Evolutionary conservation across 2,329 filamentous ascomycete genomes (phyloP), one percentile per base, ranked within the genome.

Genomic region (Microdochium bolleyi): DNA sequence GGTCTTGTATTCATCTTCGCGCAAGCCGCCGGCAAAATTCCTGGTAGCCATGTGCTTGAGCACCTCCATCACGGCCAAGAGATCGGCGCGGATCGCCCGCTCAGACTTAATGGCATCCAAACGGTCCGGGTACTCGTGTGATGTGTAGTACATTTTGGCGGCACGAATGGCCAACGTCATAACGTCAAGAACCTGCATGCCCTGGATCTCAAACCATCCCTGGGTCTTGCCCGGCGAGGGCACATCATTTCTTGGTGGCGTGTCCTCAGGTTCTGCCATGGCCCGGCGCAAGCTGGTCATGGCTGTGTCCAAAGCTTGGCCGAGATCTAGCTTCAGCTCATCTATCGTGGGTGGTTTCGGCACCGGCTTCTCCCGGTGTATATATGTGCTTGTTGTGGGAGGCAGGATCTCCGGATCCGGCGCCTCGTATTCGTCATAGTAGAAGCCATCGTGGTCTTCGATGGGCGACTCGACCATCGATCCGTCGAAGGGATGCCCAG

Each of bases 331-430:
- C 64, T 92, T 88, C 53, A 99, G 79, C 56, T 92, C 85, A 49
- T 83, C 76, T 57, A 92, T 83, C 54, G 94, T 88, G 9, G 94
- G 94, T 38, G 92, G 89, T 50, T 88, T 92, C 11, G 89, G 84
- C 22, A 95, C 79, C 53, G 86, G 85, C 62, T 91, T 89, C 55
- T 89, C 86, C 60, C 88, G 86, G 63, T 91, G 84, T 59, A 89
- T 91, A 70, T 97, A 99, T 2, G 94, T 99, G 77, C 92, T 96
- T 41, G 92, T 90, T 0, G 94, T 99, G 0, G 94, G 94, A n/a
- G 94, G 92, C 3, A 96, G 83, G 83, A 99, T 92, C 55, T 86
- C 80, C 27, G 83, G 80, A 54, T 90, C 88, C 21, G 77, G 76
- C 54, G 86, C 82, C 30, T 82, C 80, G 62, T 82, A 80, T 51